phyloP scores from a whole-genome alignment of 768 basidiomycete species.

The Sarcodon aspratus region DNA sequence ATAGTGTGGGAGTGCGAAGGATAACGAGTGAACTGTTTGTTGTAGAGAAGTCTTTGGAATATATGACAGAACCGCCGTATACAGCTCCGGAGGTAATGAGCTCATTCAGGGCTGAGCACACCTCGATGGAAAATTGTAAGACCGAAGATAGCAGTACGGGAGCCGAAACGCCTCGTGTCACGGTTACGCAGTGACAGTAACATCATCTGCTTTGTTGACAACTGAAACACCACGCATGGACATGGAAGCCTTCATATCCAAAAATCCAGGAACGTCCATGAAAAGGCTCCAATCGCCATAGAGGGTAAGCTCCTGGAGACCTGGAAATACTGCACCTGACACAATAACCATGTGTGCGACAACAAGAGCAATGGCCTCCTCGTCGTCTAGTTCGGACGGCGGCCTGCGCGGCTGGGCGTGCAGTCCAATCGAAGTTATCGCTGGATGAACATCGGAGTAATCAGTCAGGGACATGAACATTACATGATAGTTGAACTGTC shows the following conservation, averaged over 20 bases:
- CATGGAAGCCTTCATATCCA: neutral
- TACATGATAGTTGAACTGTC: constrained; percentile 39
- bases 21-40: constrained; percentile 44
- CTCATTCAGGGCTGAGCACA: too few species aligned
- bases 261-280: constrained; percentile 11
- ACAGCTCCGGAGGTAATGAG: constrained; percentile 53
- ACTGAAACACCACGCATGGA: neutral
- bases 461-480: constrained; percentile 12
- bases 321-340: constrained; percentile 28
- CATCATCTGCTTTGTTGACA: neutral
- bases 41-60: constrained; percentile 37
- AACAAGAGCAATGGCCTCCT: constrained; percentile 18
- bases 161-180: too few species aligned
- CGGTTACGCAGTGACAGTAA: too few species aligned
- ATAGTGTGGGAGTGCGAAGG: constrained; percentile 46
- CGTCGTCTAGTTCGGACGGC: constrained; percentile 7
- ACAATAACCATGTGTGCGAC: constrained; percentile 37
- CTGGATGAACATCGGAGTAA: constrained; percentile 7
- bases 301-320: constrained; percentile 32
- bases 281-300: constrained; percentile 43
- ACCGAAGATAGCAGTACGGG: too few species aligned
- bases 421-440: constrained; percentile 36
- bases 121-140: too few species aligned
- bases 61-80: constrained; percentile 42
- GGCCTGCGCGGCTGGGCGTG: constrained; percentile 37